Evolutionary conservation across 345 rosid genomes (phyloP), one percentile per base, ranked within the genome.

Genomic region (Populus davidiana): DNA sequence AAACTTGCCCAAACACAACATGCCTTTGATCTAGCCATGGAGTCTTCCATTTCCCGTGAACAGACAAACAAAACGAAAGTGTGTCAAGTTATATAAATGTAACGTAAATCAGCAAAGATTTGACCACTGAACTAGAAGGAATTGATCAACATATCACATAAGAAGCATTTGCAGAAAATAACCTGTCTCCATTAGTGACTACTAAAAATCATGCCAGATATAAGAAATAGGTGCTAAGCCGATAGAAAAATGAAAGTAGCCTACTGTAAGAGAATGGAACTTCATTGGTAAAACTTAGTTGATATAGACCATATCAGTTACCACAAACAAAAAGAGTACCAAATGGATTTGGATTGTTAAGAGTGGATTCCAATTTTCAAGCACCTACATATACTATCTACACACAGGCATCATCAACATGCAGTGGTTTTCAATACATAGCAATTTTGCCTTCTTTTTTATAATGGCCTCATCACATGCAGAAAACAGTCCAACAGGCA

Each of bases 21-120:
- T 96, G 98, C 86, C 97, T 90, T 79, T 87, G 88, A 79, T 94
- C 94, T 76, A 94, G 89, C 98, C 99, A 96, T 9, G 97, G 91
- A 2, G 99, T 92, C 99, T 94, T 97, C 75, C 82, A 82, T 76
- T 81, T 80, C 75, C 14, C 43, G 5, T 13, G 23, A 41, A 38
- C 61, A 76, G 36, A 70, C 66, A 69, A 52, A 73, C 14, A 41
- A 38, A 38, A 77, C 10, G 49, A 41, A n/a, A 12, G 12, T n/a
- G 33, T 29, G 72, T 59, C 72, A 75, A 43, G 33, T 21, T 12
- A 35, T 72, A 65, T 31, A 49, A 29, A 20, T 62, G 29, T 12
- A 49, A 18, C 49, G 43, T 27, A 61, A 43, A 77, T 39, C 61
- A 49, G 33, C 23, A 70, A 27, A 44, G 41, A 20, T 13, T 27